Evolutionary conservation across 345 rosid species (phyloP), one percentile per base, ranked within the genome.

Genomic region (Populus pruinosa): DNA sequence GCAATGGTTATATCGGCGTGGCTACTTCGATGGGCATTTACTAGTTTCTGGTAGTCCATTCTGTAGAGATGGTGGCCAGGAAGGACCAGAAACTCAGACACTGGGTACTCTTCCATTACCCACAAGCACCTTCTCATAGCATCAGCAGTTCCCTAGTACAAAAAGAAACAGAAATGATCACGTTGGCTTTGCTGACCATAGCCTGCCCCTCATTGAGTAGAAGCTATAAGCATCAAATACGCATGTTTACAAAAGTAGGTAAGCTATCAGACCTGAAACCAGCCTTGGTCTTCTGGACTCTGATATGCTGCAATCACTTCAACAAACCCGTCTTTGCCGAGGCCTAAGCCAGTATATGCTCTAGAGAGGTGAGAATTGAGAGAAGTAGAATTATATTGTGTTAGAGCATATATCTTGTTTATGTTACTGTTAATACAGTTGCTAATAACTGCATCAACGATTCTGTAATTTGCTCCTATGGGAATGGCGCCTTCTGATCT

Each of bases 401-500:
- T 92, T 69, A 92, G 80, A 65, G 97, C 94, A 77, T 94, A 92
- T 69, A 94, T 91, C 80, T 90, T 92, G 80, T 86, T 87, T 50
- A 94, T 91, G 89, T 88, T 86, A 77, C 97, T 92, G 75, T 90
- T 90, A 72, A 94, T 91, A 87, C 97, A 94, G 72, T 94, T 94
- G 87, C 98, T 91, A 23, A 91, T 84, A 61, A 90, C 98, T 43
- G 87, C 88, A 84, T 94, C 98, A 21, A 94, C 83, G 33, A 94
- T 90, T 68, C 94, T 91, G 61, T 90, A 92, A 56, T 89, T 91
- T 38, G 91, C 96, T 33, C 91, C 92, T 31, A 92, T 78, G 0
- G 97, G 98, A 67, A 94, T 86, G 0, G 97, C 98, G 50, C 92
- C 97, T 85, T 91, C 90, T 67, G 94, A 89, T 87, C 94, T 92